Conservation (phyloP, 2,329 filamentous ascomycete genomes). For the Blastomyces silverae region DNA sequence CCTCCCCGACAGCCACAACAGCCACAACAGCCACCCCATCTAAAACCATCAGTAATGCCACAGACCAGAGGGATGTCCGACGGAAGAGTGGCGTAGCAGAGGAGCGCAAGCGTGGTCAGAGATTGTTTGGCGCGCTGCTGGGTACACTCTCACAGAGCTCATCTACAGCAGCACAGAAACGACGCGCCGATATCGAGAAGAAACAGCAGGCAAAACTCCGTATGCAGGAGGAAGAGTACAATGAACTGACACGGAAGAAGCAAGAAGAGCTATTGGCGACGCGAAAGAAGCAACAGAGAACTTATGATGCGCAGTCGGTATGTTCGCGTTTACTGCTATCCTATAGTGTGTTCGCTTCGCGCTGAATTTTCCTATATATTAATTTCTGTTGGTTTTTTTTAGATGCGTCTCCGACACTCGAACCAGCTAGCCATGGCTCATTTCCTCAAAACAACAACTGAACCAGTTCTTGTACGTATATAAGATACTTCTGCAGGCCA, state of each 20-base stretch:
- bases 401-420: conserved; percentile 70
- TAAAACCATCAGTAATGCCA: neutral
- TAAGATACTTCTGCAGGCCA: neutral
- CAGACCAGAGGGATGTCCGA: conserved; percentile 19
- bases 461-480: conserved; percentile 64
- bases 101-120: conserved; percentile 76
- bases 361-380: neutral
- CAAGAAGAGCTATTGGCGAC: conserved; percentile 55
- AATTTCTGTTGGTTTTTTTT: conserved; percentile 5
- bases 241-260: conserved; percentile 59
- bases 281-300: conserved; percentile 62
- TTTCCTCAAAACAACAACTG: conserved; percentile 63
- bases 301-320: conserved; percentile 71
- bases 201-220: conserved; percentile 70
- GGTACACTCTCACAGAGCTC: conserved; percentile 69
- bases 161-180: conserved; percentile 57
- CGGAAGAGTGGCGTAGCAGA: conserved; percentile 45
- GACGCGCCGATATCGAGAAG: conserved; percentile 72
- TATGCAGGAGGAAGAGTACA: conserved; percentile 64
- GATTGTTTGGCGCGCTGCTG: conserved; percentile 76
- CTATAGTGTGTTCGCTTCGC: neutral
- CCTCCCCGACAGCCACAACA: conserved; percentile 22
- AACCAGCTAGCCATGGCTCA: conserved; percentile 65
- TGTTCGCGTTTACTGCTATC: conserved; percentile 32
- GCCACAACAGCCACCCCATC: conserved; percentile 9